These are phyloP conservation scores for Bocquillonia castaneifolia DNA, from an alignment of 441 rosid species.

Conservation along the genomic window DNA sequence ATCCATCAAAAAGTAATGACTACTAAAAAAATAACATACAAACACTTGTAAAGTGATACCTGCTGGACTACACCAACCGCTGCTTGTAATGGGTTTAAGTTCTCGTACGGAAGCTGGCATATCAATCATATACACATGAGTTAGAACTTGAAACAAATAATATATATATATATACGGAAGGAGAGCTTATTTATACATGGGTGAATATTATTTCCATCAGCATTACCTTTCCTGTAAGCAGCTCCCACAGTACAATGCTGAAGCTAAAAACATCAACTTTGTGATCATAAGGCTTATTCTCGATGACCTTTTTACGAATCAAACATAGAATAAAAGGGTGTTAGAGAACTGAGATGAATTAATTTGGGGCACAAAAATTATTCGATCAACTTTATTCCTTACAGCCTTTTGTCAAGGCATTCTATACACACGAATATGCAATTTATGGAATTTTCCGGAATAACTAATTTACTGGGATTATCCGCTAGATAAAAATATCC, in stretches of 20 bases:
- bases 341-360: constrained; percentile 25
- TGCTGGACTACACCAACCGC: constrained; percentile 63
- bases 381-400: background rate
- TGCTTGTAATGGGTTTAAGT: constrained; percentile 62
- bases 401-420: background rate
- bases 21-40: too few relatives aligned
- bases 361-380: constrained; percentile 15
- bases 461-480: too few relatives aligned
- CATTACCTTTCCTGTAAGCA: constrained; percentile 64
- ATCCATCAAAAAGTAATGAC: too few relatives aligned
- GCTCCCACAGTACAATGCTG: constrained; percentile 64
- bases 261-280: constrained; percentile 74
- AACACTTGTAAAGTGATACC: constrained; percentile 31
- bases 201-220: background rate
- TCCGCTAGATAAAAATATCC: background rate
- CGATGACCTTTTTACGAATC: constrained; percentile 52
- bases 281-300: constrained; percentile 57
- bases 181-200: background rate
- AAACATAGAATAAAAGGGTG: constrained; percentile 24
- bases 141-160: background rate
- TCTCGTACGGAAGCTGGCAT: constrained; percentile 57
- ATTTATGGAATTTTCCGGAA: background rate
- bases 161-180: background rate
- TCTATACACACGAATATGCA: background rate
- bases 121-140: constrained; percentile 6